A percentile compares a stretch with the other conserved stretches of the same genome.
Conservation (phyloP, 2,329 filamentous ascomycete genomes). For the Huntiella decipiens region DNA sequence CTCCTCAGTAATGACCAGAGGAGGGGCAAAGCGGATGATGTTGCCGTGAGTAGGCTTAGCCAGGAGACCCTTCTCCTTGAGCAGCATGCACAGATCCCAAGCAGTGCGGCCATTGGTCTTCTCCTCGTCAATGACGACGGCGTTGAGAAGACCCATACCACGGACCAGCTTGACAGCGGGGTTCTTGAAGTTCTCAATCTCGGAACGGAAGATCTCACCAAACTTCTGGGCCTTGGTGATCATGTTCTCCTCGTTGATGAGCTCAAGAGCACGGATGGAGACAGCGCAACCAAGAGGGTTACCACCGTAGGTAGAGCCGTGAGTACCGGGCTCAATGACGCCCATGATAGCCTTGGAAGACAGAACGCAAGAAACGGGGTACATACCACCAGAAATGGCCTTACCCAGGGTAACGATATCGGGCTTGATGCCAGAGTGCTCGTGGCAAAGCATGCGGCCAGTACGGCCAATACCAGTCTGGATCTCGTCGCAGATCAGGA, state of each 20-base stretch:
- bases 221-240: slow-evolving; percentile 64
- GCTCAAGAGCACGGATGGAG: slow-evolving; percentile 82
- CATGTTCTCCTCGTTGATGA: slow-evolving; percentile 81
- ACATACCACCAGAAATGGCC: slow-evolving; percentile 95
- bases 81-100: slow-evolving; percentile 89
- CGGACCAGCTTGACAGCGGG: slow-evolving; percentile 68
- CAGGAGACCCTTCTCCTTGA: slow-evolving; percentile 88
- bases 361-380: slow-evolving; percentile 90
- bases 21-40: slow-evolving; percentile 94
- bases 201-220: slow-evolving; percentile 66
- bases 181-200: slow-evolving; percentile 54
- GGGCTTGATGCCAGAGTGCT: slow-evolving; percentile 90
- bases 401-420: slow-evolving; percentile 91
- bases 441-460: slow-evolving; percentile 77
- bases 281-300: slow-evolving; percentile 93
- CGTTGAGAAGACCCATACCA: slow-evolving; percentile 87
- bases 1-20: slow-evolving; percentile 78
- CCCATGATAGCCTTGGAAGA: slow-evolving; percentile 84
- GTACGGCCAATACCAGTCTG: slow-evolving; percentile 95
- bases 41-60: slow-evolving; percentile 97
- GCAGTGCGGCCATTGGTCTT: slow-evolving; percentile 71
- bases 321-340: slow-evolving; percentile 86
- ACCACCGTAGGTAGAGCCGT: slow-evolving; percentile 95
- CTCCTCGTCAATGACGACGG: slow-evolving; percentile 83
- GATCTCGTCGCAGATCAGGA: slow-evolving; percentile 95